These are phyloP conservation scores for Xylaria sp. DNA, from an alignment of 2,329 filamentous ascomycete species.

Conservation along the genomic window DNA sequence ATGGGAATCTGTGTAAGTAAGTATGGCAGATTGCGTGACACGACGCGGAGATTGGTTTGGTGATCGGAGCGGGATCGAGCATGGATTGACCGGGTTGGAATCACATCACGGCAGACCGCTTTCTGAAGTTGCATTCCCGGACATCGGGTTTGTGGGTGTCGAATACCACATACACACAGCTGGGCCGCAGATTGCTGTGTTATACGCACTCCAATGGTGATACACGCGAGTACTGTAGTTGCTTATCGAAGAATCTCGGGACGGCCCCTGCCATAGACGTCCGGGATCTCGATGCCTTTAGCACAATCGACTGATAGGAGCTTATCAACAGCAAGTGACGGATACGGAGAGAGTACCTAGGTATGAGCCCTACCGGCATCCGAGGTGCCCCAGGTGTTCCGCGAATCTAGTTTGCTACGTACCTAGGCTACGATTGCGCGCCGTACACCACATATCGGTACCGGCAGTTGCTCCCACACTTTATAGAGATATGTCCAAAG, in stretches of 20 bases:
- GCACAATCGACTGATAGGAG: not conserved
- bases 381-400: conserved; percentile 14
- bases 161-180: conserved; percentile 5
- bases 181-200: not conserved
- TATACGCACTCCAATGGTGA: no score
- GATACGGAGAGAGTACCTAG: not conserved
- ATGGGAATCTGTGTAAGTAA: no score
- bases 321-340: not conserved
- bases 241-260: no score
- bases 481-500: not conserved
- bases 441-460: not conserved
- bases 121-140: conserved; percentile 30
- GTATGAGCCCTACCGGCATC: conserved; percentile 13
- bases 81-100: conserved; percentile 18
- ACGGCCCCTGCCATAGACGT: not conserved
- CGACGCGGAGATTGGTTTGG: conserved; percentile 27
- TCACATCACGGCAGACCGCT: conserved; percentile 18
- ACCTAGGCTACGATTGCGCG: conserved; percentile 2
- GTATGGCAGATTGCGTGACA: conserved; percentile 23
- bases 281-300: not conserved
- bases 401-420: conserved; percentile 5
- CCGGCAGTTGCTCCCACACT: not conserved
- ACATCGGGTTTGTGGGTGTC: conserved; percentile 28
- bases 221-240: no score
- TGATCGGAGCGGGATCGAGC: conserved; percentile 28